phyloP scores from a whole-genome alignment of 192 early-diverging fungal species.

The Backusella morwellensis region DNA sequence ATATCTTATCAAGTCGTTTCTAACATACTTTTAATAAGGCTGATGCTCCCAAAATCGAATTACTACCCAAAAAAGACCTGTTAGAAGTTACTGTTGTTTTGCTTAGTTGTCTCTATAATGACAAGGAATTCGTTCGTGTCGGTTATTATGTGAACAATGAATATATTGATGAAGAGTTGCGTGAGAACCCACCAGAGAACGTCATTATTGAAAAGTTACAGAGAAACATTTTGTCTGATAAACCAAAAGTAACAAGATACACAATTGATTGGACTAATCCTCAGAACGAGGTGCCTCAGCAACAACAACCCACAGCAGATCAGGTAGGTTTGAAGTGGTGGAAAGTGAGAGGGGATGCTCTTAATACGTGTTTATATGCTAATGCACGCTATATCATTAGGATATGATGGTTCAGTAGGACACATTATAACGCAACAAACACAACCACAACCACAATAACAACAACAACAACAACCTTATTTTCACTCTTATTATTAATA shows the following conservation, averaged over 20 bases:
- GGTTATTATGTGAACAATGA: conserved; percentile 99
- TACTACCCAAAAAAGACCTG: conserved; percentile 79
- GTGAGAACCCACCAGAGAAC: conserved; percentile 73
- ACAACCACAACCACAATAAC: background rate
- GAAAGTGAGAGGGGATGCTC: background rate
- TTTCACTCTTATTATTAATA: background rate
- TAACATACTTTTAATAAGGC: conserved; percentile 40
- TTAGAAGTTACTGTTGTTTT: conserved; percentile 90
- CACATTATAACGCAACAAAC: background rate
- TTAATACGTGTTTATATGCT: background rate
- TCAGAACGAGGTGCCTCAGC: conserved; percentile 4
- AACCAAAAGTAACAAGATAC: conserved; percentile 84
- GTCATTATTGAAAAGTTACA: conserved; percentile 74
- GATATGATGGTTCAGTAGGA: conserved; percentile 28
- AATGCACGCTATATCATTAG: background rate
- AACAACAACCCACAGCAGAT: background rate
- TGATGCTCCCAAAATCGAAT: conserved; percentile 65
- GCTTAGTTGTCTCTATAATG: conserved; percentile 85
- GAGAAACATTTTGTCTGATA: conserved; percentile 88
- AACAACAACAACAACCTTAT: background rate
- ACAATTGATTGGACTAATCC: conserved; percentile 35
- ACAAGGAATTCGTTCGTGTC: conserved; percentile 93
- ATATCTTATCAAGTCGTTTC: background rate
- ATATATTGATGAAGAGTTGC: conserved; percentile 80
- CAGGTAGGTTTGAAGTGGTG: conserved; percentile 7